Evolutionary conservation across 306 rosid genomes (phyloP).

Genomic region (Erythrophleum fordii): DNA sequence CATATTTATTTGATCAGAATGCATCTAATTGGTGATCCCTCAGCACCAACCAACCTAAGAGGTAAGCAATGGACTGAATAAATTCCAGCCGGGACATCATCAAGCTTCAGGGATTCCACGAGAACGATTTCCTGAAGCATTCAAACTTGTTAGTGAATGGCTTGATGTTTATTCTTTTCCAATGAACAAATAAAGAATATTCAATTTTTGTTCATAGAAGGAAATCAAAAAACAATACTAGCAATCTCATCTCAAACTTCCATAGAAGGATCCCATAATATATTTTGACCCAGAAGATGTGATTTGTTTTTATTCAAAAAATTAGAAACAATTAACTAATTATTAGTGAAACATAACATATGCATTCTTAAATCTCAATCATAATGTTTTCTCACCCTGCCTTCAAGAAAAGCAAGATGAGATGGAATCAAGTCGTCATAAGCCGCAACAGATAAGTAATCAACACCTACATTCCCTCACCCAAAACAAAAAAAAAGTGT

Average conservation of each 20-base stretch:
- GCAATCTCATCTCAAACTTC: conserved; percentile 27
- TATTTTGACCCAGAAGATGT: conserved; percentile 8
- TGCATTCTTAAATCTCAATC: conserved; percentile 12
- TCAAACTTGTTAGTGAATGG: conserved; percentile 30
- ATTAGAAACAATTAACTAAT: conserved; percentile 22
- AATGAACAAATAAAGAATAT: conserved; percentile 15
- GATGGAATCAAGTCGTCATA: conserved; percentile 50
- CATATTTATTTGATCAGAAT: conserved; percentile 64
- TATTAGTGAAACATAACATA: background rate
- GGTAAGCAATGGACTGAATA: conserved; percentile 83
- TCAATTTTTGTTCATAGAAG: conserved; percentile 3
- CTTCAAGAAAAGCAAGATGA: conserved; percentile 53
- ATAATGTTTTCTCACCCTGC: conserved; percentile 45
- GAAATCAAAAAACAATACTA: conserved; percentile 19
- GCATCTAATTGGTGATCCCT: conserved; percentile 95
- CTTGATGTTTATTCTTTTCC: conserved; percentile 23
- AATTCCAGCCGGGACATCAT: conserved; percentile 68
- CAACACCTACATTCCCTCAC: conserved; percentile 43
- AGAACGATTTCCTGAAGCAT: conserved; percentile 79
- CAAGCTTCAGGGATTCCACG: conserved; percentile 87
- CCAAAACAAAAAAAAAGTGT: conserved; percentile 18
- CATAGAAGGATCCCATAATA: conserved; percentile 5
- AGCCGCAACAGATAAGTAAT: conserved; percentile 55
- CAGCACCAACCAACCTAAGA: conserved; percentile 87
- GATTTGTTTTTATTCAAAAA: background rate